Evolutionary conservation across 106 monocot genomes (phyloP), one percentile per base, ranked within the genome.

Genomic region (Phalaenopsis aphrodite): DNA sequence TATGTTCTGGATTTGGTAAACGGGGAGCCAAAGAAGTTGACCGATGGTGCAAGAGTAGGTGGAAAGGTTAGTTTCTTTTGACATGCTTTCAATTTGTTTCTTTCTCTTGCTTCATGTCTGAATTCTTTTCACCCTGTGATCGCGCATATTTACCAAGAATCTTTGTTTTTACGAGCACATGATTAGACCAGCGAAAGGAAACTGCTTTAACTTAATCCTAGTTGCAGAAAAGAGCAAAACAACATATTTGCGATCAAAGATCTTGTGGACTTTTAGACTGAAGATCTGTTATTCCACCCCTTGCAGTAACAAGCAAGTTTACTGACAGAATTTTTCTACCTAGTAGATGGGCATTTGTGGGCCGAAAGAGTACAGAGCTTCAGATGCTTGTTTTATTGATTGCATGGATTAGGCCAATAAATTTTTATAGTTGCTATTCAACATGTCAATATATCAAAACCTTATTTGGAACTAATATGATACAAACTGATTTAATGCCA

Each of bases 1-100:
- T 86, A 89, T 88, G 87, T 91, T 81, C 38, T 88, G 57, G 78
- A 80, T 84, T 82, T 98, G 67, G 72, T 75, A 37, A 45, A 9
- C 77, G 94, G 85, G 42, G 85, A 92, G 48, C 47, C 80, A 48
- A 94, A 84, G 72, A 94, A 87, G 65, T 75, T 98, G 57, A 92
- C 94, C 17, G 83, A 46, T 83, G 90, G 92, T 81, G 97, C 94
- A 10, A 93, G 72, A 61, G 92, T 75, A 85, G 88, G 84, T 81
- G 84, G 85, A n/a, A 98, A 94, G 94, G 97, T 96, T 71, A 80
- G 56, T 65, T 46, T 24, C 64, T 72, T 16, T 39, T 52, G 52
- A 52, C 52, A 52, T 52, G 10, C 75, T 69, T 17, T 39, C 75
- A 18, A 49, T 77, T 47, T 18, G 38, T 2, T 3, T 41, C 64